Base-by-base conservation (phyloP, 345 rosid genomes). In the Lagerstroemia speciosa region DNA sequence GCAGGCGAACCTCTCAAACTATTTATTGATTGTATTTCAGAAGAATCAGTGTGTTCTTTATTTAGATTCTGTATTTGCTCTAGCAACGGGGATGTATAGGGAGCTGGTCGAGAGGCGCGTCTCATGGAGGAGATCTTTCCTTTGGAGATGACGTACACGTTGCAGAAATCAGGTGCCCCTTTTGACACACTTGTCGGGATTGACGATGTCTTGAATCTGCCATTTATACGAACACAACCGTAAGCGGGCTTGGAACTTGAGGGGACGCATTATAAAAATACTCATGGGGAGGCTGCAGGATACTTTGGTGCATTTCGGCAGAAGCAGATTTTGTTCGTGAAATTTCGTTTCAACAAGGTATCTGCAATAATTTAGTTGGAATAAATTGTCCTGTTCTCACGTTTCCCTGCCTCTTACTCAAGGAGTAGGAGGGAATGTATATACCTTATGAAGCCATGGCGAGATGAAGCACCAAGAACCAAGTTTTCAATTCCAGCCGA, bases 371-470 rank as follows among this genome's bases (percentile, higher is more conserved):
- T n/a, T n/a, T n/a, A n/a, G n/a, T n/a, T n/a, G n/a, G n/a, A n/a
- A n/a, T n/a, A n/a, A n/a, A n/a, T n/a, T n/a, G n/a, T n/a, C n/a
- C n/a, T n/a, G n/a, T n/a, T n/a, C n/a, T n/a, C n/a, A n/a, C n/a
- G n/a, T n/a, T n/a, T n/a, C n/a, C n/a, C n/a, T n/a, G n/a, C n/a
- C n/a, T n/a, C n/a, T n/a, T n/a, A n/a, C n/a, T n/a, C n/a, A n/a
- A n/a, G n/a, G n/a, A n/a, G 11, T 52, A 6, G 64, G 34, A 31
- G 11, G 14, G 32, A 29, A 62, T 8, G 10, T 24, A 64, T 32
- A 3, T 12, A 89, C 98, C 91, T 86, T 57, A 91, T 80, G 76
- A 94, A 85, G 66, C 93, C 89, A 75, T 82, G 81, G 26, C 87
- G 81, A 0, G 93, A 71, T 0, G 96, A 80, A 12, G 94, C 80